These are phyloP conservation scores for Serendipita sp. DNA, from an alignment of 768 basidiomycete genomes.

Conservation along the genomic window DNA sequence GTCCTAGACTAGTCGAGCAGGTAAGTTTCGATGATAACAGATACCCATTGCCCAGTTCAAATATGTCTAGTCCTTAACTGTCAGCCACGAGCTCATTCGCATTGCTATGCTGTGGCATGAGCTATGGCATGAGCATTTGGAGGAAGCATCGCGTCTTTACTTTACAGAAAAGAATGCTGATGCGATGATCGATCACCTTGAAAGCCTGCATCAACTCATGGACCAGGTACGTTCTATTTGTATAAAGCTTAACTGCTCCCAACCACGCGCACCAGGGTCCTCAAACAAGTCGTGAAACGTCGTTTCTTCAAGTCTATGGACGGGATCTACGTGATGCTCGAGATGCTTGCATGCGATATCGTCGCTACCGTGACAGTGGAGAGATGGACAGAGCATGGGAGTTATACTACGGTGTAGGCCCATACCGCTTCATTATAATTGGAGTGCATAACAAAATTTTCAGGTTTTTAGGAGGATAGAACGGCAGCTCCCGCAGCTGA, in stretches of 20 bases:
- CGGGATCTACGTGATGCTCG: slow-evolving; percentile 84
- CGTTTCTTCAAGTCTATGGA: slow-evolving; percentile 87
- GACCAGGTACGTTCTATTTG: slow-evolving; percentile 46
- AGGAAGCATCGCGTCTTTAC: slow-evolving; percentile 91
- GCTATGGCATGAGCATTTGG: slow-evolving; percentile 94
- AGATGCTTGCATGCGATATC: slow-evolving; percentile 77
- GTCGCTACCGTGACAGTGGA: slow-evolving; percentile 66
- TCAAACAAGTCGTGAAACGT: slow-evolving; percentile 83
- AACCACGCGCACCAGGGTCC: slow-evolving; percentile 45
- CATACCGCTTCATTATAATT: neutral
- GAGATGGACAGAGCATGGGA: slow-evolving; percentile 98
- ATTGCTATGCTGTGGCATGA: slow-evolving; percentile 99
- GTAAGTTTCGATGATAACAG: slow-evolving; percentile 21
- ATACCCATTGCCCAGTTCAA: neutral
- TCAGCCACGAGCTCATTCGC: slow-evolving; percentile 88
- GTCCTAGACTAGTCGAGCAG: slow-evolving; percentile 72
- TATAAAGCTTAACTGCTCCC: neutral
- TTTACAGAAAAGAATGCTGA: slow-evolving; percentile 95
- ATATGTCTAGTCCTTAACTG: slow-evolving; percentile 48
- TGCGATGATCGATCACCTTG: slow-evolving; percentile 87
- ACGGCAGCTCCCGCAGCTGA: slow-evolving; percentile 78
- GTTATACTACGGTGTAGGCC: slow-evolving; percentile 82
- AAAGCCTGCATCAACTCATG: slow-evolving; percentile 83
- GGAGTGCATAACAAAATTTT: neutral
- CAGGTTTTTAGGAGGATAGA: slow-evolving; percentile 94